Evolutionary conservation across 345 rosid genomes (phyloP).

Genomic region (Arabis alpina): DNA sequence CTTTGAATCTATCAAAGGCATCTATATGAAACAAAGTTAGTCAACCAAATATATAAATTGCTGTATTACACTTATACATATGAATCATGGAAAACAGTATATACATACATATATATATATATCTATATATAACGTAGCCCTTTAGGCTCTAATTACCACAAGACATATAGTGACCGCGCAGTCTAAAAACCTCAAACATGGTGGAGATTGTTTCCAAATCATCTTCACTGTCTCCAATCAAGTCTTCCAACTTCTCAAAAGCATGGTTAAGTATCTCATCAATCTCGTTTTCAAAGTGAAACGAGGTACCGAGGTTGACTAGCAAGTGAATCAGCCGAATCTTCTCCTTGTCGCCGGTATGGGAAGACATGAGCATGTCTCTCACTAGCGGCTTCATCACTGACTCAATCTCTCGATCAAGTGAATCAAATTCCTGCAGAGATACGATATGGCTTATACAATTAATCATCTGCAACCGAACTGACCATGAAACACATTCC

Average conservation of each 20-base stretch:
- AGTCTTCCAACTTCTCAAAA: not conserved
- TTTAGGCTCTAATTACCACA: slow-evolving; percentile 6
- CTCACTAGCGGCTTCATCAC: slow-evolving; percentile 17
- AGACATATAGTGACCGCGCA: slow-evolving; percentile 1
- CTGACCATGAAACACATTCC: not conserved
- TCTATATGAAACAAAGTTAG: not conserved
- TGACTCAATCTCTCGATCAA: slow-evolving; percentile 8
- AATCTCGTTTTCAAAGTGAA: slow-evolving; percentile 21
- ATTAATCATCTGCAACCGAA: not conserved
- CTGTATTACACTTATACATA: too few relatives aligned
- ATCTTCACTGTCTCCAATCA: not conserved
- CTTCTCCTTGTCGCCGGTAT: not conserved
- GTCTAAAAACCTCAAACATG: slow-evolving; percentile 29
- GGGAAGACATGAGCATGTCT: slow-evolving; percentile 14
- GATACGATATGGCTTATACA: too few relatives aligned
- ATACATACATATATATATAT: too few relatives aligned
- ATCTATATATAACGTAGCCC: too few relatives aligned
- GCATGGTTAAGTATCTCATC: slow-evolving; percentile 17
- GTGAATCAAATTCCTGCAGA: slow-evolving; percentile 3
- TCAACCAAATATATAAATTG: too few relatives aligned
- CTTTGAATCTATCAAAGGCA: slow-evolving; percentile 9
- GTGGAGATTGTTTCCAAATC: slow-evolving; percentile 23
- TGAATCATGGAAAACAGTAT: too few relatives aligned
- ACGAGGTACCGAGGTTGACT: slow-evolving; percentile 11
- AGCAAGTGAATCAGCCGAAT: slow-evolving; percentile 21